Conservation (phyloP, 768 basidiomycete species). For the Trametes elegans region DNA sequence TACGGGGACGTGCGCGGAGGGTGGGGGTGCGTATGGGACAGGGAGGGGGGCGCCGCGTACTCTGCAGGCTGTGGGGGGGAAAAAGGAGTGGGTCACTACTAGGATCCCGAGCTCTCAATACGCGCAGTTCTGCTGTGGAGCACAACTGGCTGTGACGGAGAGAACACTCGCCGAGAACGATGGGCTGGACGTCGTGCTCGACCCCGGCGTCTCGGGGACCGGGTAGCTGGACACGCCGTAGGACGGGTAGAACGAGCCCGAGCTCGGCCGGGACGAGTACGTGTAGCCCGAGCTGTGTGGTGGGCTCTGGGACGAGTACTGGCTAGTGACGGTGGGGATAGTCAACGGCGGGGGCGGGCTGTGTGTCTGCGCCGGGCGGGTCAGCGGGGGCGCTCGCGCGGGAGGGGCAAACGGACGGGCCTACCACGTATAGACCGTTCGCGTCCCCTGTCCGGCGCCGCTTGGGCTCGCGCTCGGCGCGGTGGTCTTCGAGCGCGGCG, state of each 20-base stretch:
- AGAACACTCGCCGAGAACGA: conserved; percentile 86
- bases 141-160: conserved; percentile 36
- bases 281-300: conserved; percentile 10
- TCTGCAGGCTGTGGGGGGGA: conserved; percentile 58
- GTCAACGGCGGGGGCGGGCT: conserved; percentile 30
- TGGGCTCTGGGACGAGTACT: conserved; percentile 20
- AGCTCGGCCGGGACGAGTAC: conserved; percentile 15
- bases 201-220: conserved; percentile 68
- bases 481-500: conserved; percentile 21
- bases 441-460: conserved; percentile 28
- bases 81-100: conserved; percentile 49
- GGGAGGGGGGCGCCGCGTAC: conserved; percentile 48
- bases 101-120: conserved; percentile 49
- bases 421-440: conserved; percentile 30
- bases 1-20: conserved; percentile 5
- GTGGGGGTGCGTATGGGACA: background rate
- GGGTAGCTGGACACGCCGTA: conserved; percentile 55
- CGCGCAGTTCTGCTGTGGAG: conserved; percentile 30
- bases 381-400: background rate
- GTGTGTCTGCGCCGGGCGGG: conserved; percentile 21
- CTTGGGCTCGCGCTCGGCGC: conserved; percentile 28
- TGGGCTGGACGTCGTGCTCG: conserved; percentile 71
- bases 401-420: background rate
- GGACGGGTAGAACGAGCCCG: conserved; percentile 49
- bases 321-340: conserved; percentile 22